Base-by-base conservation (phyloP, 192 early-diverging fungal species). In the Entomortierella beljakovae region DNA sequence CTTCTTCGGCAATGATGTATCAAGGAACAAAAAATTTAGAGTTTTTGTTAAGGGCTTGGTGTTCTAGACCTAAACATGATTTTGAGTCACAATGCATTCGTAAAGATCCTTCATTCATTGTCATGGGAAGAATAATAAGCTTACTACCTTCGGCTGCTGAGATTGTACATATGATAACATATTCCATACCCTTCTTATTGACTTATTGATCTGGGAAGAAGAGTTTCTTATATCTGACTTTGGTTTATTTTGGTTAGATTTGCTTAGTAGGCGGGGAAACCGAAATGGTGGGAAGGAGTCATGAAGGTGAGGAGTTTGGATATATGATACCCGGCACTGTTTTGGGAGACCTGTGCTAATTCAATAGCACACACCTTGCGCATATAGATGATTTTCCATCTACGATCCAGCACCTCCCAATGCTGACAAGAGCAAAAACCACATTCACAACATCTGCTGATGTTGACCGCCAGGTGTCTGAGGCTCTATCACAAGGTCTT, bases 101-200 rank as follows among this genome's bases (percentile, higher is more conserved):
- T n/a, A n/a, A n/a, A n/a, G n/a, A 22, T 22, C 38, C 15, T 61
- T 11, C 15, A 42, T 40, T 22, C 31, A 28, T 38, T 9, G 43
- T 10, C 63, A 74, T 66, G 63, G 26, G 55, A 33, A 73, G 84
- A 46, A 83, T 87, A 50, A 58, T 87, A 20, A 85, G 84, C 46
- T 64, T 87, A 2, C 62, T 87, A 37, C 86, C 86, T 20, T 87
- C 86, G 10, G 86, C 86, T n/a, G 84, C 86, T 20, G 86, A 87
- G 72, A 81, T 87, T 48, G 68, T 87, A 64, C 34, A 66, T 25
- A 51, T 81, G 33, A 6, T 5, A 46, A 13, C 31, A 16, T 4
- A 46, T 11, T 10, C 43, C 11, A 11, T 46, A 2, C 15, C 20
- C 7, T 3, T 4, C 43, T 10, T 46, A 20, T 4, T 46, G 43